phyloP scores from a whole-genome alignment of 495 filamentous ascomycete genomes.

The Poronia punctata region DNA sequence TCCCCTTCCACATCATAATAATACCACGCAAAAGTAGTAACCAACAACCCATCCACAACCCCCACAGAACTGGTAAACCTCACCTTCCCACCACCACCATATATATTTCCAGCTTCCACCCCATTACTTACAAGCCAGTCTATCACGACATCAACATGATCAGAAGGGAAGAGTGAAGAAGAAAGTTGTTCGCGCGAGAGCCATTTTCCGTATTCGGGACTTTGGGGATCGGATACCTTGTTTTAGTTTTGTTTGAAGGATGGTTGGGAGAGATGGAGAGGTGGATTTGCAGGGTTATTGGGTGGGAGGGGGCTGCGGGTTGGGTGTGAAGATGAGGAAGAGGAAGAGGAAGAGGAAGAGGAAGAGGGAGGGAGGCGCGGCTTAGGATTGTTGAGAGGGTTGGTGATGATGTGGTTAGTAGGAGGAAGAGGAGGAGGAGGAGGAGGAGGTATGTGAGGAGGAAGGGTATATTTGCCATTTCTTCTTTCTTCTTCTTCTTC shows the following conservation, averaged over 20 bases:
- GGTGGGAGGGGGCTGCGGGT: constrained; percentile 7
- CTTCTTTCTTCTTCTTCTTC: too few species aligned
- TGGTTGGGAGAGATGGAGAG: constrained; percentile 29
- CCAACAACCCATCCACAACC: constrained; percentile 39
- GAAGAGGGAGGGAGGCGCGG: constrained; percentile 2
- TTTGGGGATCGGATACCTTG: constrained; percentile 48
- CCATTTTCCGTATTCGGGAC: constrained; percentile 45
- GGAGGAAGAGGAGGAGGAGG: too few species aligned
- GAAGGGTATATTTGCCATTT: too few species aligned
- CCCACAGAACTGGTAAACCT: constrained; percentile 42
- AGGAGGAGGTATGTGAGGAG: too few species aligned
- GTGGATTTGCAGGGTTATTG: constrained; percentile 26
- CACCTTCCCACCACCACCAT: constrained; percentile 33
- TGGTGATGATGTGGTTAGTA: too few species aligned
- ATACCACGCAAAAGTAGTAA: constrained; percentile 41
- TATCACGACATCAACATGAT: constrained; percentile 23
- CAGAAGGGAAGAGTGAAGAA: constrained; percentile 36
- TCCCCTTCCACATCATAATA: too few species aligned
- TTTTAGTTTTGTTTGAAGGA: constrained; percentile 40
- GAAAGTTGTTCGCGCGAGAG: constrained; percentile 41
- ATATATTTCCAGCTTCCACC: constrained; percentile 27
- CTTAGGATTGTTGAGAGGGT: constrained; percentile 1
- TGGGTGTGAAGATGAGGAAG: too few species aligned
- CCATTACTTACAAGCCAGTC: constrained; percentile 41
- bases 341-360: too few species aligned